Evolutionary conservation across 768 basidiomycete genomes (phyloP), one percentile per base, ranked within the genome.

Genomic region (Rhodotorula graminis): DNA sequence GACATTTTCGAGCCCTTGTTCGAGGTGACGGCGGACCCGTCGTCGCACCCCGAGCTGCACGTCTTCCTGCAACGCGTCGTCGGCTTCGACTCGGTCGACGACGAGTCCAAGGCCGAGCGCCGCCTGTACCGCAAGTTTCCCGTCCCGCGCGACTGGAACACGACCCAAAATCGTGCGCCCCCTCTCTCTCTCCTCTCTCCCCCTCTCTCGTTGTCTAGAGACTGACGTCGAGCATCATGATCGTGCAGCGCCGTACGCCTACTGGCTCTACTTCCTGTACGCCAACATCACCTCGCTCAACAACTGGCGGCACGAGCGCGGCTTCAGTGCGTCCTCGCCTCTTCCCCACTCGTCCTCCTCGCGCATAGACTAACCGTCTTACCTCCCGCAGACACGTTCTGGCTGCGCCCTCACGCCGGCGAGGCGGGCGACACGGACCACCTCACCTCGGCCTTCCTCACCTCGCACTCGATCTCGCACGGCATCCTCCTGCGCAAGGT

Each of bases 381-480:
- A 1, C 50, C 61, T 37, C 21, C 23, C n/a, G 49, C 75, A 98
- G 95, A 90, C 80, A 98, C 96, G 0, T 94, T 99, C 80, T 94
- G 97, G 55, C 87, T 99, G 71, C 89, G 96, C 46, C 96, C 96
- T 0, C 96, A 99, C 81, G 90, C 90, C 46, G 96, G 96, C 63
- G 96, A 99, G 84, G 96, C 96, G 0, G 96, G 96, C 42, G 96
- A 99, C 80, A 91, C 96, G 0, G 96, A 98, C 80, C 96, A 99
- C 80, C 86, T 99, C 19, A 91, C 94, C 0, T 92, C 96, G 4
- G 91, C 95, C 4, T 99, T 93, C 86, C 85, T 99, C 33, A 93
- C 93, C 1, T 90, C 94, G 4, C 95, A 98, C 79, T 97, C 94
- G 1, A 98, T 99, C 79, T 97, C 96, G 18, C 96, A 99, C 78